Conservation (phyloP, 2,329 filamentous ascomycete genomes). For the Sporothrix schenckii region DNA sequence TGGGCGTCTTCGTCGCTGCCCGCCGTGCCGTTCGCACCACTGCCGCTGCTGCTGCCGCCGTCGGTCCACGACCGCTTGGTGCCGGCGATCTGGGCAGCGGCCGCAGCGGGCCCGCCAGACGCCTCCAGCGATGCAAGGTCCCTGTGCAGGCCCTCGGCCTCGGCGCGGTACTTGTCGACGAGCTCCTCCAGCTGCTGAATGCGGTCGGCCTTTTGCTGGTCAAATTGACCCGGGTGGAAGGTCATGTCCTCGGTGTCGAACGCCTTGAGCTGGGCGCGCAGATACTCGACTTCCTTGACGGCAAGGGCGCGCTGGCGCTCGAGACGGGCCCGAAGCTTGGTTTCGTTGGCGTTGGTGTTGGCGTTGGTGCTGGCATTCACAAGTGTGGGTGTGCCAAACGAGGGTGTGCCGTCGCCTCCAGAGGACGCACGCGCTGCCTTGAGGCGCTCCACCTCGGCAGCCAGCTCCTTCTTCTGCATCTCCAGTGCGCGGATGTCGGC, state of each 20-base stretch:
- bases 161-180: constrained; percentile 81
- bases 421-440: constrained; percentile 50
- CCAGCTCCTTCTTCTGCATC: constrained; percentile 66
- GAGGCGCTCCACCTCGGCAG: constrained; percentile 70
- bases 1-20: constrained; percentile 52
- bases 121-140: constrained; percentile 70
- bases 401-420: constrained; percentile 38
- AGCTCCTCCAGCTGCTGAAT: constrained; percentile 83
- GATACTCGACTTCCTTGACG: constrained; percentile 89
- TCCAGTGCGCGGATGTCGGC: constrained; percentile 73
- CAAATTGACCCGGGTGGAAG: constrained; percentile 77
- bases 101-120: constrained; percentile 38
- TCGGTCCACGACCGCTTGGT: constrained; percentile 68
- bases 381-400: background rate
- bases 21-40: constrained; percentile 58
- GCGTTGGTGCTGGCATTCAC: no score
- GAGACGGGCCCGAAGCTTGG: constrained; percentile 72
- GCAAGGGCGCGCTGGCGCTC: constrained; percentile 85
- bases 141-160: constrained; percentile 72
- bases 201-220: constrained; percentile 72
- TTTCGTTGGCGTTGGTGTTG: constrained; percentile 40
- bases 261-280: constrained; percentile 87
- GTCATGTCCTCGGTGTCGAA: constrained; percentile 87
- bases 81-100: constrained; percentile 43
- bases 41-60: constrained; percentile 55